Evolutionary conservation across 228 moss, liverwort and hornwort species (phyloP), one percentile per base, ranked within the genome.

Genomic region (Sphagnum fallax): DNA sequence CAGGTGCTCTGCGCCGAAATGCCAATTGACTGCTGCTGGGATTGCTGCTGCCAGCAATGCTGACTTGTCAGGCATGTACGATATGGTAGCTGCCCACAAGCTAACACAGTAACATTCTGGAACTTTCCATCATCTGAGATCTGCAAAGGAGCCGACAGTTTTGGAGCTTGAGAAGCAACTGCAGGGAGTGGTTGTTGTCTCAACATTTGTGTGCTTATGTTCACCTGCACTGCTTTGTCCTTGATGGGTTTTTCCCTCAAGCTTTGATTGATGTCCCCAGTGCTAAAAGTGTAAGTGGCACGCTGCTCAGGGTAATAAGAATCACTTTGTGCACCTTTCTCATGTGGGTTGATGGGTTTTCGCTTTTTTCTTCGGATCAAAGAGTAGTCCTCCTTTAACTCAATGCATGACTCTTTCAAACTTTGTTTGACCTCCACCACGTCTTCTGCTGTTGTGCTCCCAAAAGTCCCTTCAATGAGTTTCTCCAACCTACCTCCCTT

Each of bases 401-500:
- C 50, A 49, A 49, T 61, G 60, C 61, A 61, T 48, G 70, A 70
- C 49, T 63, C 63, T 52, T 71, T 63, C 6, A 52, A 49, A 61
- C 61, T 71, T 9, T 49, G 52, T 15, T 71, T 71, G 8, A 4
- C 61, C 9, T 63, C 50, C 4, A 13, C 63, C 63, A 10, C 9
- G 8, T 52, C 62, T 5, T 32, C 9, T 49, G 49, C 62, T 6
- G 61, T 49, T 50, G 50, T 52, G 49, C 51, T 71, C 48, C 70
- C 62, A 63, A 71, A 71, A 5, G 70, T 71, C 6, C 61, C 10
- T 50, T 71, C 62, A 49, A 71, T 63, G 50, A 71, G 51, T 16
- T 71, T 71, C 60, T 71, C 62, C 61, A 71, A 52, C 70, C 63
- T 71, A 13, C 61, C 51, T 18, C 70, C 52, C 62, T 71, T 63